phyloP scores from a whole-genome alignment of 2,329 filamentous ascomycete genomes.

The Colletotrichum falcatum region DNA sequence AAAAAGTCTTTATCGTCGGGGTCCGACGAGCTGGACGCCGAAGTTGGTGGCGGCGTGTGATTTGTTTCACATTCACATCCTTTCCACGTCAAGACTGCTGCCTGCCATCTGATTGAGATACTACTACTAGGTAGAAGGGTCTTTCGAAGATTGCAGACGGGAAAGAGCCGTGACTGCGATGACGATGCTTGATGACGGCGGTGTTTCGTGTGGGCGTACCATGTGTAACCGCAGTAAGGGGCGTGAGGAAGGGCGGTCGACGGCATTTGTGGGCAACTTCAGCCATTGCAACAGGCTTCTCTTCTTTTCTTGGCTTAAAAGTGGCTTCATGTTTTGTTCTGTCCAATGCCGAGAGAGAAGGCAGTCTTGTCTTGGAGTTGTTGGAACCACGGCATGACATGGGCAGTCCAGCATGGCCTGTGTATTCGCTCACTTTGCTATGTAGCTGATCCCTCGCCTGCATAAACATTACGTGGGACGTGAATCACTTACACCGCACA shows the following conservation, averaged over 20 bases:
- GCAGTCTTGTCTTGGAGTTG: background rate
- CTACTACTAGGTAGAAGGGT: background rate
- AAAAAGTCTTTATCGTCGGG: background rate
- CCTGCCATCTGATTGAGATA: constrained; percentile 20
- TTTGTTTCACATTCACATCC: background rate
- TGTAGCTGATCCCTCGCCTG: background rate
- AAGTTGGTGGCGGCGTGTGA: background rate
- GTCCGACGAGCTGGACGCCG: background rate
- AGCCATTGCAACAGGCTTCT: background rate
- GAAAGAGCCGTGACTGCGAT: background rate
- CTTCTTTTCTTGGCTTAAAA: background rate
- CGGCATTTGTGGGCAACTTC: background rate
- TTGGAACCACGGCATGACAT: background rate
- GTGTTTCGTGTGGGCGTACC: constrained; percentile 2
- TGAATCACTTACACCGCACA: background rate
- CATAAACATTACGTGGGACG: background rate
- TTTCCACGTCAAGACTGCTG: background rate
- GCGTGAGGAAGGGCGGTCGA: background rate
- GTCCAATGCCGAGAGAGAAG: background rate
- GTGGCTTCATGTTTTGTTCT: background rate
- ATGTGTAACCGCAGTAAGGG: background rate
- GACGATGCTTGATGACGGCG: background rate
- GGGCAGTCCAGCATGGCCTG: background rate
- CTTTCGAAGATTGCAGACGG: background rate
- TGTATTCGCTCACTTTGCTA: background rate